Base-by-base conservation (phyloP, 208 protist genomes). In the Wallacemonas rigidus region DNA sequence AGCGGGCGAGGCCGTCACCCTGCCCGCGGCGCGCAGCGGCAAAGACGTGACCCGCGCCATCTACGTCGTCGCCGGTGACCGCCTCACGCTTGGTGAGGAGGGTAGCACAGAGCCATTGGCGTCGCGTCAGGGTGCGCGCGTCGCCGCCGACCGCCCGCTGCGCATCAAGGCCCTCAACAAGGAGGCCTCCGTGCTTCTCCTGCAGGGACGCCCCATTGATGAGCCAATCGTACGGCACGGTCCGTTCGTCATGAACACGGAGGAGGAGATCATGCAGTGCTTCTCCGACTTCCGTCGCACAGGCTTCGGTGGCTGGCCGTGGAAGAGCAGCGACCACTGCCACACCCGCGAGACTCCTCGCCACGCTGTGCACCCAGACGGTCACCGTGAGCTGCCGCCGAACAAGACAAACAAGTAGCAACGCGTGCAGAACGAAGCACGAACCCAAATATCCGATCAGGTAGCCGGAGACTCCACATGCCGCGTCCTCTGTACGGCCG, bases 231-330 rank as follows among this genome's bases (percentile, higher is more conserved):
- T 85, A 47, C 80, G 87, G 76, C 82, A 97, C 69, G 97, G 97
- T 14, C 97, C 97, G 15, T 98, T 99, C 69, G 95, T 98, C 60
- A 97, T 97, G 89, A 97, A 93, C 83, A 98, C 92, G n/a, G 58
- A 85, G 48, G 81, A 90, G 47, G 95, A 98, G 75, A 94, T 98
- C 71, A 2, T 71, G 47, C 77, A 98, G 74, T 94, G 91, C 55
- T 94, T 97, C 56, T 55, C 45, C 1, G 93, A 98, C 79, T 98
- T 89, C 68, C 60, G 72, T 15, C 51, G 72, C 41, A 91, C 86
- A 14, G 54, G 72, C 60, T 91, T 85, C 51, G 86, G 86, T 40
- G 86, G 86, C 43, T 91, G 86, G 86, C 79, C 80, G 51, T 91
- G 86, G 86, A 43, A 40, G 17, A 69, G 67, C 57, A 70, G 50